Conservation (phyloP, 805 yeast genomes). For the Peterozyma xylosa region DNA sequence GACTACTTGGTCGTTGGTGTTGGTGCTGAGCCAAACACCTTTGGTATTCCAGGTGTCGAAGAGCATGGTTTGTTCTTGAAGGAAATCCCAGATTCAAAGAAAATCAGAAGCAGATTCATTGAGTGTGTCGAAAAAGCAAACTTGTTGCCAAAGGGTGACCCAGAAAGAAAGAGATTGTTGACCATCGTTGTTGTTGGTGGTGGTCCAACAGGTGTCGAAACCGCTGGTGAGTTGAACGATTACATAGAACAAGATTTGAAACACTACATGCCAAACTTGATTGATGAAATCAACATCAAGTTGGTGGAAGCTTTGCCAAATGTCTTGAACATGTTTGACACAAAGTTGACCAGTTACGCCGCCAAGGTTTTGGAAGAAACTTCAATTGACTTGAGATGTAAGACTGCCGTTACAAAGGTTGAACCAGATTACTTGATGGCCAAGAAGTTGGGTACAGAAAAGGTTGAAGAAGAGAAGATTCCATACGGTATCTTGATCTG, state of each 20-base stretch:
- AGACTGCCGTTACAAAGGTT: slow-evolving; percentile 44
- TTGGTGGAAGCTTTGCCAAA: slow-evolving; percentile 48
- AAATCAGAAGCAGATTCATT: slow-evolving; percentile 40
- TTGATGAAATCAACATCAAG: slow-evolving; percentile 39
- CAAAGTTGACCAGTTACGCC: slow-evolving; percentile 43
- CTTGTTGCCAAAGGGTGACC: slow-evolving; percentile 41
- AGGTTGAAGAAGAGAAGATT: slow-evolving; percentile 27
- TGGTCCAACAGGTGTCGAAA: slow-evolving; percentile 55
- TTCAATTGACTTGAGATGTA: slow-evolving; percentile 37
- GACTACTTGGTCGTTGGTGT: slow-evolving; percentile 50
- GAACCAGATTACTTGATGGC: slow-evolving; percentile 34
- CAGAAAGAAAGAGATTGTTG: slow-evolving; percentile 44
- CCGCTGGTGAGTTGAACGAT: slow-evolving; percentile 50
- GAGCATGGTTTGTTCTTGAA: slow-evolving; percentile 45
- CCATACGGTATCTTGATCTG: slow-evolving; percentile 51
- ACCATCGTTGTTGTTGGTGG: slow-evolving; percentile 50
- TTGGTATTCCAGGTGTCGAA: slow-evolving; percentile 52
- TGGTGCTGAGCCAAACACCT: slow-evolving; percentile 51
- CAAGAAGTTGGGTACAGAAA: slow-evolving; percentile 34
- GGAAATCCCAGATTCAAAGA: slow-evolving; percentile 41
- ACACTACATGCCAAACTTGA: slow-evolving; percentile 48
- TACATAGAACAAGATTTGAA: slow-evolving; percentile 47
- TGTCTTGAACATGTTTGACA: slow-evolving; percentile 44
- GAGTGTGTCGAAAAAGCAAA: slow-evolving; percentile 48
- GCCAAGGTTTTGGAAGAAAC: slow-evolving; percentile 43